Percentiles rank a stretch among this genome's conserved stretches.
Evolutionary conservation across 345 rosid genomes (phyloP).

Genomic region (Pugionium cornutum): DNA sequence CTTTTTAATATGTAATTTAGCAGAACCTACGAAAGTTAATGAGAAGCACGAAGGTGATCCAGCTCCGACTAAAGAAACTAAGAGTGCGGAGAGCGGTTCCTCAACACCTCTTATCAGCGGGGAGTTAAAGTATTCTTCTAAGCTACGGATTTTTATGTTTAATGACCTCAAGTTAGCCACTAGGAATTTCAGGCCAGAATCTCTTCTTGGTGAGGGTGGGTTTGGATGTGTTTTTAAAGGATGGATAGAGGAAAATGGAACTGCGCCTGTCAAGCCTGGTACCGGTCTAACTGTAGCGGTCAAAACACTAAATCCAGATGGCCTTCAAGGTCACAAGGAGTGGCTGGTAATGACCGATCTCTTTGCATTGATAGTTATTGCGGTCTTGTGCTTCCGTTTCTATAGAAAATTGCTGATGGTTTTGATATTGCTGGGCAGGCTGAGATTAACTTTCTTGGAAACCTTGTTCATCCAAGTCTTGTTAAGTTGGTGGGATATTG

Average conservation of each 20-base stretch:
- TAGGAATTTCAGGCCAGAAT: slow-evolving; percentile 80
- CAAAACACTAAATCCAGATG: slow-evolving; percentile 87
- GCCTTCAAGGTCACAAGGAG: slow-evolving; percentile 97
- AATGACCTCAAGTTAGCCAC: slow-evolving; percentile 76
- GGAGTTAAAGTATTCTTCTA: slow-evolving; percentile 70
- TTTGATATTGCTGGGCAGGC: slow-evolving; percentile 49
- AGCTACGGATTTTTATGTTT: slow-evolving; percentile 65
- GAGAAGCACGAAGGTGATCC: slow-evolving; percentile 47
- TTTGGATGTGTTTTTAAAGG: slow-evolving; percentile 96
- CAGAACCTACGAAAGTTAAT: slow-evolving; percentile 45
- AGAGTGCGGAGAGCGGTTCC: slow-evolving; percentile 54
- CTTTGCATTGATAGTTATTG: slow-evolving; percentile 5
- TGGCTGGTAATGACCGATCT: slow-evolving; percentile 68
- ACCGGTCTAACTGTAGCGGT: slow-evolving; percentile 89
- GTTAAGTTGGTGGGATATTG: slow-evolving; percentile 80
- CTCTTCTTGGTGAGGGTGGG: slow-evolving; percentile 90
- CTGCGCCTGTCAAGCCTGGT: slow-evolving; percentile 90
- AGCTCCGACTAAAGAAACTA: slow-evolving; percentile 46
- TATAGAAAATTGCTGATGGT: slow-evolving; percentile 15
- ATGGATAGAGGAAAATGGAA: slow-evolving; percentile 90
- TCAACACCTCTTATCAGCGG: slow-evolving; percentile 65
- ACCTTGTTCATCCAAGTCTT: slow-evolving; percentile 69
- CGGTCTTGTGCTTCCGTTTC: not conserved
- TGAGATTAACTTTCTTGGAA: slow-evolving; percentile 75
- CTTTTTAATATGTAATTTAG: slow-evolving; percentile 33